phyloP scores from a whole-genome alignment of 257 asterid species.

The Plantago elongata region DNA sequence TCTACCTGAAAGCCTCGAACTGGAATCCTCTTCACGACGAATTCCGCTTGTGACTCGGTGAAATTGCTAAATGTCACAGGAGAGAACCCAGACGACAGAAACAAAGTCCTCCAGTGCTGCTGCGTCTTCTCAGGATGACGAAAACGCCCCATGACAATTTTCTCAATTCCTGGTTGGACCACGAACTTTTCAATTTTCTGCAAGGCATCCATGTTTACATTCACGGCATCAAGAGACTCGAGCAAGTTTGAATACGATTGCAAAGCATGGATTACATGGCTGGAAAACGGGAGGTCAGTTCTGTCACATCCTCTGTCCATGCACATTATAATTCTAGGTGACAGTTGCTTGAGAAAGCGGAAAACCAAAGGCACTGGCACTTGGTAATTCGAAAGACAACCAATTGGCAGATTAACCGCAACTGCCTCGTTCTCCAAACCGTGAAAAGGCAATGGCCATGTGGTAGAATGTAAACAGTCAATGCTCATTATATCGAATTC shows the following conservation, averaged over 20 bases:
- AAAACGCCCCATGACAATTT: slow-evolving; percentile 47
- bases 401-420: slow-evolving; percentile 82
- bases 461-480: slow-evolving; percentile 55
- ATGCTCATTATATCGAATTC: slow-evolving; percentile 61
- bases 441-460: slow-evolving; percentile 58
- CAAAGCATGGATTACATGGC: slow-evolving; percentile 73
- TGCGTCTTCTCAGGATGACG: slow-evolving; percentile 68
- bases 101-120: slow-evolving; percentile 85
- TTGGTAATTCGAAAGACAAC: slow-evolving; percentile 52
- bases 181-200: slow-evolving; percentile 88
- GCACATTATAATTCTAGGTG: slow-evolving; percentile 81
- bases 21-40: slow-evolving; percentile 77
- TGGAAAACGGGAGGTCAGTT: slow-evolving; percentile 81
- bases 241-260: slow-evolving; percentile 72
- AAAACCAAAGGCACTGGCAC: slow-evolving; percentile 53
- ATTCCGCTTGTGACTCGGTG: slow-evolving; percentile 90
- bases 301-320: slow-evolving; percentile 86
- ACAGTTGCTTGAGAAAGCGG: slow-evolving; percentile 69
- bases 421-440: slow-evolving; percentile 51
- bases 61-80: slow-evolving; percentile 75
- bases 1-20: slow-evolving; percentile 86
- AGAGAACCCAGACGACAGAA: slow-evolving; percentile 81
- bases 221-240: slow-evolving; percentile 90
- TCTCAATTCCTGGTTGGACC: slow-evolving; percentile 75
- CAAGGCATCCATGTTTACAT: slow-evolving; percentile 67